These are phyloP conservation scores for Chaetomidium leptoderma DNA, from an alignment of 495 filamentous ascomycete genomes.

Conservation along the genomic window DNA sequence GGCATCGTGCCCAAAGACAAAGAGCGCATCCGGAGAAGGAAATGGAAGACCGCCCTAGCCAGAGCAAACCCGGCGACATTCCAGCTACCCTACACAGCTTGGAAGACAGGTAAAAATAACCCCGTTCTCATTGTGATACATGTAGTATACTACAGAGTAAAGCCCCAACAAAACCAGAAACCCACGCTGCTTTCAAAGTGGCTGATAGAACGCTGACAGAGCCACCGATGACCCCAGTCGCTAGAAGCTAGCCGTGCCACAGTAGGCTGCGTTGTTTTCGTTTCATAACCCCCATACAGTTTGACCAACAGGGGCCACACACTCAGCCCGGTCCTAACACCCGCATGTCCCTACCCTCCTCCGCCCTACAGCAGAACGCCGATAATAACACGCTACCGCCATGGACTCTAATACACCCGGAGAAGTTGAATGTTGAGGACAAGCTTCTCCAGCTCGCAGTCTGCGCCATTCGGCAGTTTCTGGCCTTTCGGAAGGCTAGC, in stretches of 20 bases:
- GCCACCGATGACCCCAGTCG: not conserved
- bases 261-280: not conserved
- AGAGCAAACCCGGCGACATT: not conserved
- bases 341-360: not conserved
- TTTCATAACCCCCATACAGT: not conserved
- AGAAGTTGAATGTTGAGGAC: conserved; percentile 37
- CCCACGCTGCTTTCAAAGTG: not conserved
- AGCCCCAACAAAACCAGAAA: not conserved
- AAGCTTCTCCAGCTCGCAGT: conserved; percentile 64
- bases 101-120: not conserved
- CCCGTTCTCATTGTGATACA: not conserved
- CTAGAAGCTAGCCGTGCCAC: not conserved
- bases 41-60: not conserved
- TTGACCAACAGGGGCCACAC: not conserved
- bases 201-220: not conserved
- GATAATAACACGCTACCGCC: not conserved
- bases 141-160: not conserved
- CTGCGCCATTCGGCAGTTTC: conserved; percentile 50
- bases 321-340: not conserved
- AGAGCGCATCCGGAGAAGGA: not conserved
- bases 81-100: not conserved
- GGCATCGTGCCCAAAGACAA: not conserved
- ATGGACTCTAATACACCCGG: conserved; percentile 13
- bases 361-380: not conserved
- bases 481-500: conserved; percentile 57